These are phyloP conservation scores for Blastocladiella emersonii DNA, from an alignment of 371 early-diverging fungal genomes.

Conservation along the genomic window DNA sequence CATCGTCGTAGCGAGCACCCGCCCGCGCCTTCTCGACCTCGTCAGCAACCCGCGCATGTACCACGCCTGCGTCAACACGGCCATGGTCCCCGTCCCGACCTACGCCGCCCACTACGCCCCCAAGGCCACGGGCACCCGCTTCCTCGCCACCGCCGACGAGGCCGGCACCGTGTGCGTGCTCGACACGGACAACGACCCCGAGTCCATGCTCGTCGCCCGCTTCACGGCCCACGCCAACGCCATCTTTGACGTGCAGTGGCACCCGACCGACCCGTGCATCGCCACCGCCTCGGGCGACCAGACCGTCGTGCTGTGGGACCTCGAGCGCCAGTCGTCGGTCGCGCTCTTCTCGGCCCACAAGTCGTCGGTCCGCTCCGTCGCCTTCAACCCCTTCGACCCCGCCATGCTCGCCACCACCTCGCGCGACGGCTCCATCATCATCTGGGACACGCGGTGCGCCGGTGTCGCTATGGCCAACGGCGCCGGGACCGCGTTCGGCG, in stretches of 20 bases:
- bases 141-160: slow-evolving; percentile 50
- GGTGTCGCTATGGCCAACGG: slow-evolving; percentile 4
- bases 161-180: slow-evolving; percentile 37
- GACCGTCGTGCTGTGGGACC: slow-evolving; percentile 43
- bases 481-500: not conserved
- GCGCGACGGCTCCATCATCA: slow-evolving; percentile 42
- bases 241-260: slow-evolving; percentile 45
- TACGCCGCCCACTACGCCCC: not conserved
- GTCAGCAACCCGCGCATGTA: not conserved
- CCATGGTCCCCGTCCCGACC: not conserved
- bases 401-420: slow-evolving; percentile 41
- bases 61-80: not conserved
- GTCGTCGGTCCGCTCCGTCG: slow-evolving; percentile 36
- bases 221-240: slow-evolving; percentile 37
- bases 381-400: slow-evolving; percentile 34
- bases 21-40: not conserved
- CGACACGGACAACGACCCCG: slow-evolving; percentile 30
- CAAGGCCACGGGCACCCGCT: not conserved
- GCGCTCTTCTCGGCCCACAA: slow-evolving; percentile 35
- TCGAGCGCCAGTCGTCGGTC: slow-evolving; percentile 24
- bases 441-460: slow-evolving; percentile 47
- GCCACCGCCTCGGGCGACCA: slow-evolving; percentile 46
- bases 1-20: too few relatives aligned
- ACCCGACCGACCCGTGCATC: slow-evolving; percentile 28
- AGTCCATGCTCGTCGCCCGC: slow-evolving; percentile 11